A percentile compares a stretch with the other conserved stretches of the same genome.
Conservation (phyloP, 129 eudicot species). For the Flaveria ramosissima region DNA sequence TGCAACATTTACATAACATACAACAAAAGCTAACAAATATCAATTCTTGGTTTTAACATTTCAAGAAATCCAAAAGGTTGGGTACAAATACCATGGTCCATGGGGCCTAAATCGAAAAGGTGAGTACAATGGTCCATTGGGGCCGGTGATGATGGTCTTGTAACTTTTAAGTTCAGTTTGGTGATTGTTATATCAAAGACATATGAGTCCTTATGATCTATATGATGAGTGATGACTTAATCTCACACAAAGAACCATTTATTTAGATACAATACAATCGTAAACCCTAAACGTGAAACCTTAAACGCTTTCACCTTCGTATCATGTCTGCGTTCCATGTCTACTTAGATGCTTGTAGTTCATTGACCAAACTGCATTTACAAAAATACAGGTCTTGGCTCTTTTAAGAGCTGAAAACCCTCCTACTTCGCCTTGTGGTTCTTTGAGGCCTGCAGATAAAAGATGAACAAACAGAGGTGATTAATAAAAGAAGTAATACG, state of each 20-base stretch:
- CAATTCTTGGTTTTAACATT: too few species aligned
- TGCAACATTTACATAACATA: too few species aligned
- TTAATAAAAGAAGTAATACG: neutral
- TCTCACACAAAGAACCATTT: neutral
- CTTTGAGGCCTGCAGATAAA: constrained; percentile 27
- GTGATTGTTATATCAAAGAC: neutral
- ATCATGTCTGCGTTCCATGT: too few species aligned
- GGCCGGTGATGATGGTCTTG: too few species aligned
- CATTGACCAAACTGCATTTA: neutral
- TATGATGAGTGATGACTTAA: neutral
- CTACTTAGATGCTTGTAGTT: neutral
- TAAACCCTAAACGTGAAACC: neutral
- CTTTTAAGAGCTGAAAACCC: neutral
- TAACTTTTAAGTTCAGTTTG: neutral
- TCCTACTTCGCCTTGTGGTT: constrained; percentile 7
- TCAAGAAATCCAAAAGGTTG: too few species aligned
- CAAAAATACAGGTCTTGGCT: neutral
- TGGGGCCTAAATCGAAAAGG: too few species aligned
- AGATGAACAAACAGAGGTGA: constrained; percentile 29
- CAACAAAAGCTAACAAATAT: too few species aligned
- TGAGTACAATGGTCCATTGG: too few species aligned
- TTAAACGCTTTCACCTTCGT: neutral
- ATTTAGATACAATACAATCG: neutral
- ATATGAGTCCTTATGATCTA: neutral
- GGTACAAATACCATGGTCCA: too few species aligned